Evolutionary conservation across 495 filamentous ascomycete species (phyloP).

Genomic region (Aspergillus mulundensis): DNA sequence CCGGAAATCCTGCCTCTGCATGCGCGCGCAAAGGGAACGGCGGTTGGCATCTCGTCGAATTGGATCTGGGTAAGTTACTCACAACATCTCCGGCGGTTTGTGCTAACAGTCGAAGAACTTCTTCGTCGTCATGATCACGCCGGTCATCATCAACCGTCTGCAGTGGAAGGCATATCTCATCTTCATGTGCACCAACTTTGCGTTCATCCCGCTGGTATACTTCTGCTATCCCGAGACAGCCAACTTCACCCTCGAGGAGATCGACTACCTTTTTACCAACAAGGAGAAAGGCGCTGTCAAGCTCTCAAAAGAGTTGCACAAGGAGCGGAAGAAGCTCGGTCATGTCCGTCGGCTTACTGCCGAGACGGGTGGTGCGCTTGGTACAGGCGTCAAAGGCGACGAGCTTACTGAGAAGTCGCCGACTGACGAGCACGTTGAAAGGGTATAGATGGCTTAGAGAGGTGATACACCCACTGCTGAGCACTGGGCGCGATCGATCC

Average conservation of each 20-base stretch:
- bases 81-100: not conserved
- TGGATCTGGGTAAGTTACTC: constrained; percentile 35
- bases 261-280: constrained; percentile 31
- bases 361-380: not conserved
- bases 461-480: not conserved
- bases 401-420: not conserved
- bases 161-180: constrained; percentile 59
- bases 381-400: not conserved
- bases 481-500: not conserved
- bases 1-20: constrained; percentile 44
- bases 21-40: constrained; percentile 39
- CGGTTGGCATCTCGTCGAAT: constrained; percentile 38
- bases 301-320: constrained; percentile 16
- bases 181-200: constrained; percentile 53
- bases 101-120: constrained; percentile 38
- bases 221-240: constrained; percentile 43
- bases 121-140: constrained; percentile 58
- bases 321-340: constrained; percentile 13
- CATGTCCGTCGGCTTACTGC: constrained; percentile 1
- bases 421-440: constrained; percentile 13
- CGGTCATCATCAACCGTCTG: constrained; percentile 48
- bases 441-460: not conserved
- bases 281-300: constrained; percentile 14
- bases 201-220: constrained; percentile 42
- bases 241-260: constrained; percentile 41